Evolutionary conservation across 1,284 basidiomycete genomes (phyloP), one percentile per base, ranked within the genome.

Genomic region (Tilletia indica): DNA sequence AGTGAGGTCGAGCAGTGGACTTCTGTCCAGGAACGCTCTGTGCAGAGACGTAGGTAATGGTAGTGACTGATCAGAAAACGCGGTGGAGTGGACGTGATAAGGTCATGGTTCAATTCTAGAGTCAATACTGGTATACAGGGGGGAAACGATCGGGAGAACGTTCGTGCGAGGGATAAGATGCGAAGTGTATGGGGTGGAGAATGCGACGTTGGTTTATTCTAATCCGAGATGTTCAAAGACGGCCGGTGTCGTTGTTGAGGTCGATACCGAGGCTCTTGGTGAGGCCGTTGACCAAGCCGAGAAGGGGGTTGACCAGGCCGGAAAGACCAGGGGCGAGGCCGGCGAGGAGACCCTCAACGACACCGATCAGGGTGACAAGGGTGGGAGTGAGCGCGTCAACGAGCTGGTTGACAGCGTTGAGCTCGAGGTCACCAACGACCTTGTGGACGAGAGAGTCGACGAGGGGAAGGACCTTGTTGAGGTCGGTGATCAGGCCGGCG

Each of bases 401-500:
- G 34, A 64, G 61, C 36, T 64, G 12, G 36, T 8, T 42, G 61
- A 64, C 36, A 4, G 14, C 61, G 61, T 64, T 34, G 34, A 64
- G 61, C 9, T 34, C 61, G 61, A 64, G 61, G 61, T 64, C 36
- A 34, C 11, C n/a, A 36, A 39, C 6, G 31, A 64, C 31, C 31
- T 64, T 39, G 61, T 25, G 31, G 12, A 64, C 31, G 12, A 64
- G 61, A 16, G 16, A n/a, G 31, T 64, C 36, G 36, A 64, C 61
- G 36, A 25, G 31, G 36, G 61, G 61, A 9, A 64, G 36, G 16
- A 64, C 25, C 25, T 34, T 58, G 56, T 58, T 58, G 56, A 58
- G 56, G 56, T 58, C 56, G 56, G 21, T 6, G 21, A 58, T 58
- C 56, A 58, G 56, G 14, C 56, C 56, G 56, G 56, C 56, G 12